phyloP scores from a whole-genome alignment of 1,139 yeast species.

The Debaryomycetaceae sp. region DNA sequence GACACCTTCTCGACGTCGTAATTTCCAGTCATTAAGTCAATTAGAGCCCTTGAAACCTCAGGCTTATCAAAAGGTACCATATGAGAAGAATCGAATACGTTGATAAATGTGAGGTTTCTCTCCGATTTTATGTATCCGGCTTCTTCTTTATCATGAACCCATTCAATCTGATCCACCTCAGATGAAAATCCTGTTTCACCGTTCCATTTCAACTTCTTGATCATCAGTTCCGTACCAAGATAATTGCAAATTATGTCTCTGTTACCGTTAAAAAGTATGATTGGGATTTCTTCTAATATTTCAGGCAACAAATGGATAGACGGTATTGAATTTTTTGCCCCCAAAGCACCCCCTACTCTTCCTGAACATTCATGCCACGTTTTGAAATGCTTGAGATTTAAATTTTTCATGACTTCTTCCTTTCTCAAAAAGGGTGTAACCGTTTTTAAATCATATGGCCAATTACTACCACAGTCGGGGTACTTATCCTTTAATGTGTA shows the following conservation, averaged over 20 bases:
- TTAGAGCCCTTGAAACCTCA: constrained; percentile 62
- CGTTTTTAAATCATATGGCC: constrained; percentile 76
- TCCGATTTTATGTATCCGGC: constrained; percentile 57
- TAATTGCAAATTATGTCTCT: constrained; percentile 87
- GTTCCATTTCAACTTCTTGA: constrained; percentile 64
- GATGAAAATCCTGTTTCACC: constrained; percentile 58
- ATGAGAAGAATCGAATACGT: constrained; percentile 76
- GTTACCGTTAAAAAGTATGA: constrained; percentile 82
- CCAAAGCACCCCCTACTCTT: constrained; percentile 51
- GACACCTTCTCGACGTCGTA: constrained; percentile 19
- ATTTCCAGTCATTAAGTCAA: constrained; percentile 48
- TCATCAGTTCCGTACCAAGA: constrained; percentile 67
- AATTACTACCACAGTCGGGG: constrained; percentile 89
- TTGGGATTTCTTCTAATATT: constrained; percentile 56
- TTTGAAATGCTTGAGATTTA: constrained; percentile 47
- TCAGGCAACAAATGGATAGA: constrained; percentile 64
- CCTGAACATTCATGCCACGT: constrained; percentile 78
- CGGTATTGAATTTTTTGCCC: constrained; percentile 54
- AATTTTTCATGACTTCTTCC: constrained; percentile 53
- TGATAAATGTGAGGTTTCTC: constrained; percentile 74
- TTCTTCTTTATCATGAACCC: constrained; percentile 48
- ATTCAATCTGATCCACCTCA: constrained; percentile 32
- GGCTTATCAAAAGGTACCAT: constrained; percentile 94
- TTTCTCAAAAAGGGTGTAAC: constrained; percentile 61
- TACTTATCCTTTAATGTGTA: constrained; percentile 63